These are phyloP conservation scores for Paecilomyces fulvus DNA, from an alignment of 2,329 filamentous ascomycete genomes.

Conservation along the genomic window DNA sequence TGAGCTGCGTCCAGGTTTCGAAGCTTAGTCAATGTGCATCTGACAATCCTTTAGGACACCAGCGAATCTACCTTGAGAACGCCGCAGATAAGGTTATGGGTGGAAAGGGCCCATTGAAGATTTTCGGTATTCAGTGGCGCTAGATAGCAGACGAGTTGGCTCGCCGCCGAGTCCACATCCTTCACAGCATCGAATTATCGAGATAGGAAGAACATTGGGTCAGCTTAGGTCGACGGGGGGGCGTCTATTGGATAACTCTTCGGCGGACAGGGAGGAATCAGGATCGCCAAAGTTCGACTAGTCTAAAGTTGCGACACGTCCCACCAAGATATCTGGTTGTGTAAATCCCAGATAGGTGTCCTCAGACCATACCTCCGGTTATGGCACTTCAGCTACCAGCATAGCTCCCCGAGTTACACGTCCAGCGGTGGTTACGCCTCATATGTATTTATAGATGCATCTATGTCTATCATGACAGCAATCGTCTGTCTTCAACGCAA, in stretches of 20 bases:
- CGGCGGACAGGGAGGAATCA: too few species aligned
- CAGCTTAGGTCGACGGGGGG: too few species aligned
- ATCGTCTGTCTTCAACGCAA: neutral
- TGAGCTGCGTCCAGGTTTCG: constrained; percentile 8
- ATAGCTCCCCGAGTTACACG: neutral
- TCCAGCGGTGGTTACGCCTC: neutral
- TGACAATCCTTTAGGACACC: constrained; percentile 26
- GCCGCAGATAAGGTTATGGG: constrained; percentile 26
- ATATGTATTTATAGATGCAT: neutral
- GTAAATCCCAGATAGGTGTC: too few species aligned
- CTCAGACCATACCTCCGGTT: neutral
- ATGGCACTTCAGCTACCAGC: neutral
- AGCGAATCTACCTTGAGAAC: constrained; percentile 39
- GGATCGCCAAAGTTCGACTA: too few species aligned
- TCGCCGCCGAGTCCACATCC: constrained; percentile 8
- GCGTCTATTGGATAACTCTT: too few species aligned
- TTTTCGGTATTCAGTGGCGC: constrained; percentile 43
- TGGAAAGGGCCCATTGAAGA: constrained; percentile 38
- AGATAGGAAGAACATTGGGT: too few species aligned
- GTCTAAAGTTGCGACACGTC: too few species aligned
- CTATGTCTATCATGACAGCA: neutral
- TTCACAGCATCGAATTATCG: neutral
- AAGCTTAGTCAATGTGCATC: neutral
- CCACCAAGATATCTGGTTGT: too few species aligned
- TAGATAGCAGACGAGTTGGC: constrained; percentile 5